phyloP scores from a whole-genome alignment of 148 eudicot genomes.

The Camellia sinensis region DNA sequence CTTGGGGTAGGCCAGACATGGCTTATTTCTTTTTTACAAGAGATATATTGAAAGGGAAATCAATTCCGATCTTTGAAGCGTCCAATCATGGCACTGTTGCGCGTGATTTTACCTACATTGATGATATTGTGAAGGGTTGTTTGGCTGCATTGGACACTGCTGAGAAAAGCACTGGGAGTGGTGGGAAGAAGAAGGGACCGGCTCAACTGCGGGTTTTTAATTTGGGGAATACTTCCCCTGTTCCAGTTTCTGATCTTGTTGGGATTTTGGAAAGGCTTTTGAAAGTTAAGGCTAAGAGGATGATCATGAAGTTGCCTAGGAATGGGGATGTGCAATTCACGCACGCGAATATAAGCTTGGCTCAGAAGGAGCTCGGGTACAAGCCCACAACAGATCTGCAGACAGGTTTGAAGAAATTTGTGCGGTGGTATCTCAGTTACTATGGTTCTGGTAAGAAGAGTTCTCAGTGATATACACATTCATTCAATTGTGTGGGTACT shows the following conservation, averaged over 20 bases:
- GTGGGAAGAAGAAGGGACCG: conserved; percentile 69
- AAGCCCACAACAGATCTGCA: conserved; percentile 72
- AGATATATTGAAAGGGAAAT: conserved; percentile 69
- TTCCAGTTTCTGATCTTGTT: conserved; percentile 76
- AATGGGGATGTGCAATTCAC: conserved; percentile 79
- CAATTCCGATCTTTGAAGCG: conserved; percentile 65
- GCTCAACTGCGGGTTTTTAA: conserved; percentile 75
- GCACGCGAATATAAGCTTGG: conserved; percentile 69
- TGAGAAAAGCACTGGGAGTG: conserved; percentile 79
- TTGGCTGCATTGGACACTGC: conserved; percentile 78
- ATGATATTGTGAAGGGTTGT: conserved; percentile 82
- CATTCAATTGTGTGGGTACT: conserved; percentile 19
- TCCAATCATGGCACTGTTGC: conserved; percentile 74
- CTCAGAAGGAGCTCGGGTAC: conserved; percentile 62
- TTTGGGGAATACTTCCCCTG: conserved; percentile 84
- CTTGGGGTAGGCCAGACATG: conserved; percentile 91
- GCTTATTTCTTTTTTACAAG: conserved; percentile 76
- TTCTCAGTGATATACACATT: conserved; percentile 33
- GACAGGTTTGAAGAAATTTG: conserved; percentile 76
- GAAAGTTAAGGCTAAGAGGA: conserved; percentile 71
- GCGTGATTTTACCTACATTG: conserved; percentile 77
- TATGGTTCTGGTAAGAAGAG: conserved; percentile 61
- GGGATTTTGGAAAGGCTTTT: conserved; percentile 69
- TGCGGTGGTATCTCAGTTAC: conserved; percentile 65
- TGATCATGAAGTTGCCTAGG: conserved; percentile 65